Evolutionary conservation across 2,329 filamentous ascomycete genomes (phyloP).

Genomic region (Tolypocladium guangdongense): DNA sequence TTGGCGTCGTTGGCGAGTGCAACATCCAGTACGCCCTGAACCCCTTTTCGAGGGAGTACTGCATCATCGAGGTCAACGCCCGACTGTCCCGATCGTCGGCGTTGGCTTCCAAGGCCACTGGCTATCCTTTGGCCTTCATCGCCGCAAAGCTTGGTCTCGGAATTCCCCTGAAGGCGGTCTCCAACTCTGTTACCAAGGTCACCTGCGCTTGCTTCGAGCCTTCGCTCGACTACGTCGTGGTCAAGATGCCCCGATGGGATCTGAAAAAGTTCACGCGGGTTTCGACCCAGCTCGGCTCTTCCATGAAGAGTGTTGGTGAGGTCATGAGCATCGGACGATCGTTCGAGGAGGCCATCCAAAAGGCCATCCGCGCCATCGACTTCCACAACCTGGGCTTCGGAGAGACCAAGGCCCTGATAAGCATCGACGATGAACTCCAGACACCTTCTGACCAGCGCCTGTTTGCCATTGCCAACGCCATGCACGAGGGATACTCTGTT

Average conservation of each 20-base stretch:
- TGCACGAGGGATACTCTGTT: slow-evolving; percentile 86
- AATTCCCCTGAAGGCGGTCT: slow-evolving; percentile 92
- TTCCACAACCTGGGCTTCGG: slow-evolving; percentile 93
- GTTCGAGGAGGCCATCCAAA: slow-evolving; percentile 97
- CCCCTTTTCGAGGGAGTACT: slow-evolving; percentile 90
- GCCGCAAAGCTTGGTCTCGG: slow-evolving; percentile 92
- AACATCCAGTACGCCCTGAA: slow-evolving; percentile 98
- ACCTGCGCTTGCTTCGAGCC: slow-evolving; percentile 98
- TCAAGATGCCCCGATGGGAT: slow-evolving; percentile 99
- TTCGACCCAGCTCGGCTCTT: slow-evolving; percentile 89
- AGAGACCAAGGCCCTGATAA: slow-evolving; percentile 85
- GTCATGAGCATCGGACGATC: slow-evolving; percentile 97
- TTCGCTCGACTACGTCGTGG: slow-evolving; percentile 93
- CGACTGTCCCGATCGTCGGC: slow-evolving; percentile 92
- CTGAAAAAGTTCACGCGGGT: slow-evolving; percentile 98
- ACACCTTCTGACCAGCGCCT: slow-evolving; percentile 95
- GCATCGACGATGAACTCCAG: slow-evolving; percentile 89
- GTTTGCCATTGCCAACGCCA: slow-evolving; percentile 95
- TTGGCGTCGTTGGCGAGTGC: slow-evolving; percentile 95
- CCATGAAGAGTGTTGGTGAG: slow-evolving; percentile 99
- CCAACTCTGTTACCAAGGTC: slow-evolving; percentile 88
- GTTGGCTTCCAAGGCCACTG: slow-evolving; percentile 91
- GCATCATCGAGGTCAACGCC: slow-evolving; percentile 98
- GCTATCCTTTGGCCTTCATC: slow-evolving; percentile 91
- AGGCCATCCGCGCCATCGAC: slow-evolving; percentile 91